Base-by-base conservation (phyloP, 768 basidiomycete genomes). In the Agaricus blazei region DNA sequence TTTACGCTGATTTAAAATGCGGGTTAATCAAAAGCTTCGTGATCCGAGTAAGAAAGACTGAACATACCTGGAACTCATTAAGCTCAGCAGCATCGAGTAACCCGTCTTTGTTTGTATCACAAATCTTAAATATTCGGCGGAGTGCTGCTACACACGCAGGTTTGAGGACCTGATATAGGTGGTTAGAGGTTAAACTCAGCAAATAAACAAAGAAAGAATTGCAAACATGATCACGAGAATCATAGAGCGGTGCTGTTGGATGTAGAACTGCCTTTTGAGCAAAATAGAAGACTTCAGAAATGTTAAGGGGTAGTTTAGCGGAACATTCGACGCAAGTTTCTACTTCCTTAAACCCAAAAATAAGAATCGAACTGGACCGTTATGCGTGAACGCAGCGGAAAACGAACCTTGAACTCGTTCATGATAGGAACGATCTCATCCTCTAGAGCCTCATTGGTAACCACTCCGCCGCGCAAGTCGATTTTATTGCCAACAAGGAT, bases 401-500 rank as follows among this genome's bases (percentile, higher is more conserved):
- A 24, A 63, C 72, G 53, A 65, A 87, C 94, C 83, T 99, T 99
- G 84, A 96, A 99, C 70, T 98, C 96, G 61, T 88, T 86, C 96
- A 98, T 99, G 53, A 99, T 93, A 29, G 96, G 96, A 54, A 90
- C 70, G 60, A 98, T 95, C 70, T 98, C 96, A 58, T 89, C 93
- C 69, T 96, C 93, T 58, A 99, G 72, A 2, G 89, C 92, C 66
- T 96, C 87, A 64, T 97, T 96, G 27, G 95, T 93, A 40, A 98
- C 92, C 64, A 90, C 84, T 1, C 94, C 95, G 3, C 92, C 93
- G 15, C 96, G 80, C 47, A 98, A 71, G 70, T 99, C 96, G 45
- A 98, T 99, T 75, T 98, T 99, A 75, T 99, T 99, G 51, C 96
- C 96, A 26, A 98, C 92, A 31, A 99, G 79, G 59, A 99, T 96